Evolutionary conservation across 1,284 basidiomycete species (phyloP).

Genomic region (Ustilago tritici): DNA sequence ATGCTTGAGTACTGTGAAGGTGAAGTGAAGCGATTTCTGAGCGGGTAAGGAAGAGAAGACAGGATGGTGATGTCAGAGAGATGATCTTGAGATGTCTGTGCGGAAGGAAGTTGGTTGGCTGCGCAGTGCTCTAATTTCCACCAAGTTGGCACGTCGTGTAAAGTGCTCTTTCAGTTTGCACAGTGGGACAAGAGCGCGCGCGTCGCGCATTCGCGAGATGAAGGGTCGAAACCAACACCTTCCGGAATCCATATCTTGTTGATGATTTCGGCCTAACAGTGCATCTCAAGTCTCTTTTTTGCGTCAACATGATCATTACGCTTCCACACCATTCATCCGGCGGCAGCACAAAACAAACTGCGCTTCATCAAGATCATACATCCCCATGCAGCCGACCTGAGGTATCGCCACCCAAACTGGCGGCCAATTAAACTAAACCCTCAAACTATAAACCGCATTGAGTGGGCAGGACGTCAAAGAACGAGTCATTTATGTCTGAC

Average conservation of each 20-base stretch:
- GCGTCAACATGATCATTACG: background rate
- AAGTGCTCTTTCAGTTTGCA: constrained; percentile 1
- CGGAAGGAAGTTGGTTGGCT: background rate
- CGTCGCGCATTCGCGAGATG: constrained; percentile 7
- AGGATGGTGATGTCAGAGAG: background rate
- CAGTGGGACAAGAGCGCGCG: background rate
- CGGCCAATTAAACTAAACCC: background rate
- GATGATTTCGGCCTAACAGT: background rate
- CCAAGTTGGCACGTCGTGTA: constrained; percentile 17
- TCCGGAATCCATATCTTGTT: background rate
- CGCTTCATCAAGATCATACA: too few species aligned
- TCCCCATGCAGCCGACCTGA: background rate
- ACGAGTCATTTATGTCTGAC: background rate
- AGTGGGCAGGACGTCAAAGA: background rate
- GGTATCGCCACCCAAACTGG: background rate
- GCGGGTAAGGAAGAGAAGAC: background rate
- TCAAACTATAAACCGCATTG: background rate
- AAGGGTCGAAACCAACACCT: background rate
- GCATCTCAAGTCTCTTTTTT: too few species aligned
- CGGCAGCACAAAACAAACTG: background rate
- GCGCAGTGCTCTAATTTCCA: too few species aligned
- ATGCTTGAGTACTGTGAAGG: background rate
- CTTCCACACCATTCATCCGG: background rate
- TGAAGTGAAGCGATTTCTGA: background rate
- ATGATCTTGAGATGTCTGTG: background rate